Percentiles rank a stretch among this genome's conserved stretches.
These are phyloP conservation scores for Fusarium sp. DNA, from an alignment of 2,329 filamentous ascomycete genomes.

Conservation along the genomic window DNA sequence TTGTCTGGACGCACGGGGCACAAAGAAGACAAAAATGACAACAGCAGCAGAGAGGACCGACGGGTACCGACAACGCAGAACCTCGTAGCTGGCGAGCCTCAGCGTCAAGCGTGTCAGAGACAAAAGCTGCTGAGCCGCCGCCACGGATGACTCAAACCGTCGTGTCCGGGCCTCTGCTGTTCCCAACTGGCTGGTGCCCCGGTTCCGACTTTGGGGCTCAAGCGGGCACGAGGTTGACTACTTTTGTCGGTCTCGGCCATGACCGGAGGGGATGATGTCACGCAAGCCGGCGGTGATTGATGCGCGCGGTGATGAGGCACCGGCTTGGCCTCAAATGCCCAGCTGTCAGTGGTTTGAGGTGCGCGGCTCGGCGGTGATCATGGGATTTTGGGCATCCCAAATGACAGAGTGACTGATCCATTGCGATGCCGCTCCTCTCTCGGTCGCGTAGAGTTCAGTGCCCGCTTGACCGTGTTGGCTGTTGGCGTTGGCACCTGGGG, in stretches of 20 bases:
- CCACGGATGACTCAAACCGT: constrained; percentile 31
- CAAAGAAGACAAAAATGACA: constrained; percentile 19
- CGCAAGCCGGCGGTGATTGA: constrained; percentile 32
- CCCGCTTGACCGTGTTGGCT: constrained; percentile 8
- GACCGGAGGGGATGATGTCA: constrained; percentile 33
- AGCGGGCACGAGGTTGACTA: constrained; percentile 11
- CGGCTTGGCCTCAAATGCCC: constrained; percentile 9
- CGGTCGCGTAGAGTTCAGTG: constrained; percentile 16
- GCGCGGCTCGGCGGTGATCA: constrained; percentile 24
- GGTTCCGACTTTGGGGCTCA: constrained; percentile 31
- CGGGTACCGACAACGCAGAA: constrained; percentile 25
- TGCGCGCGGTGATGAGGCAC: constrained; percentile 1
- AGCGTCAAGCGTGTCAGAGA: constrained; percentile 22
- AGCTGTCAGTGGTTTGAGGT: constrained; percentile 24
- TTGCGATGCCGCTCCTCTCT: constrained; percentile 9
- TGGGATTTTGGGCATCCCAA: constrained; percentile 19
- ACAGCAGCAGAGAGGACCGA: constrained; percentile 9
- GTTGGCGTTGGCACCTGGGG: not conserved
- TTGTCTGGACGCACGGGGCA: constrained; percentile 7
- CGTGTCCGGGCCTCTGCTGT: constrained; percentile 17
- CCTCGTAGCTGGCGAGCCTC: constrained; percentile 16
- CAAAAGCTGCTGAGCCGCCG: constrained; percentile 30
- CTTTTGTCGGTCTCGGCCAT: constrained; percentile 21
- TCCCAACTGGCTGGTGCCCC: constrained; percentile 27
- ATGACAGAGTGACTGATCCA: constrained; percentile 23